Conservation (phyloP, 148 eudicot species). For the Silene uniflora region DNA sequence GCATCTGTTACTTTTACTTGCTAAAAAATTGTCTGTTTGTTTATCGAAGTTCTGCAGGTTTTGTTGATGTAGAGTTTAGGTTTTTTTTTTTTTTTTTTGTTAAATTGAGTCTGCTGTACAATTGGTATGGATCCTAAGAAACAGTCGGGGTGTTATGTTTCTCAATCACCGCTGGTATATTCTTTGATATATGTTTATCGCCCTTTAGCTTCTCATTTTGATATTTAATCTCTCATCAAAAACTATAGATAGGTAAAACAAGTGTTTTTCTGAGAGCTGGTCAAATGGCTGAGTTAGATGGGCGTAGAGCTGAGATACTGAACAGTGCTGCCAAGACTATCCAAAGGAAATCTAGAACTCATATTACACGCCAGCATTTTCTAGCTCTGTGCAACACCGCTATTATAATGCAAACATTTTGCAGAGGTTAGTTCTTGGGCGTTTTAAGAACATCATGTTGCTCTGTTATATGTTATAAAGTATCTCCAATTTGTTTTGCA, state of each 20-base stretch:
- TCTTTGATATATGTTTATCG: neutral
- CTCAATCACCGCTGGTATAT: neutral
- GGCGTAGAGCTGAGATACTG: slow-evolving; percentile 64
- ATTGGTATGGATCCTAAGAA: neutral
- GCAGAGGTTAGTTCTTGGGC: slow-evolving; percentile 55
- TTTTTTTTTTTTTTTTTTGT: neutral
- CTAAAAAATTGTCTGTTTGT: neutral
- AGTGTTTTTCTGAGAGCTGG: slow-evolving; percentile 93
- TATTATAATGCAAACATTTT: slow-evolving; percentile 53
- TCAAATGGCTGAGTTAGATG: slow-evolving; percentile 95
- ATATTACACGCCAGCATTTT: slow-evolving; percentile 53
- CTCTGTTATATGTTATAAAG: neutral
- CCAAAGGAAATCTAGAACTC: slow-evolving; percentile 64
- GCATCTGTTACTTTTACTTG: slow-evolving; percentile 5
- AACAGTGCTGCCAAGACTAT: slow-evolving; percentile 66
- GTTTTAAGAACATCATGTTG: slow-evolving; percentile 17
- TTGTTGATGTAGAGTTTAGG: neutral
- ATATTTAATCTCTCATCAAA: slow-evolving; percentile 9
- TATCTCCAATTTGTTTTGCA: neutral
- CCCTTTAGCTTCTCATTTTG: neutral
- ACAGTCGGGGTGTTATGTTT: neutral
- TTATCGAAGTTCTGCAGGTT: neutral
- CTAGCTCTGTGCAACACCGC: slow-evolving; percentile 55
- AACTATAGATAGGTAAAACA: slow-evolving; percentile 71
- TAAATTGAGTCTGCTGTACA: neutral